phyloP scores from a whole-genome alignment of 2,329 filamentous ascomycete species.

The Alternaria sp. region DNA sequence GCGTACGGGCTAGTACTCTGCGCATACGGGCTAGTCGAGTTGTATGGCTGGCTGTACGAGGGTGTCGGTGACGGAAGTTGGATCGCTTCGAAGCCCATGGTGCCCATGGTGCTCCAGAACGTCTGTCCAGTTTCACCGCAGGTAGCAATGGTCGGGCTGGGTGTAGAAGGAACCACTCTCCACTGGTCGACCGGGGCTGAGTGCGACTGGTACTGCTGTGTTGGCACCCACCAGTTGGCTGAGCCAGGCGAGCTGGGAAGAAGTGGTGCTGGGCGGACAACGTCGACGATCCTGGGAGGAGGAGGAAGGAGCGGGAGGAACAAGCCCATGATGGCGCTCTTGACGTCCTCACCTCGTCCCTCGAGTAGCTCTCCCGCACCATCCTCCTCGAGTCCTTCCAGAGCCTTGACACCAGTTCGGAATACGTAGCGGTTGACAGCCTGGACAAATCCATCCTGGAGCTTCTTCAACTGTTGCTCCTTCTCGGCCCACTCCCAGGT shows the following conservation, averaged over 20 bases:
- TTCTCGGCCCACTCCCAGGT: constrained; percentile 97
- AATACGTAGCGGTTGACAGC: constrained; percentile 98
- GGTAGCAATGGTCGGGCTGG: constrained; percentile 73
- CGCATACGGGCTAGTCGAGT: constrained; percentile 52
- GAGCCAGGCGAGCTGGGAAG: constrained; percentile 81
- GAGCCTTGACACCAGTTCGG: constrained; percentile 83
- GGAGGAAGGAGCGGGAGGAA: constrained; percentile 87
- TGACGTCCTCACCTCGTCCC: constrained; percentile 92
- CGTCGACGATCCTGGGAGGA: constrained; percentile 86
- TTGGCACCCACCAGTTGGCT: constrained; percentile 82
- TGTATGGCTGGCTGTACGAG: constrained; percentile 75
- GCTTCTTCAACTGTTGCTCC: constrained; percentile 93
- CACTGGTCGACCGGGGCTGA: constrained; percentile 82
- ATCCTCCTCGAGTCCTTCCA: constrained; percentile 96
- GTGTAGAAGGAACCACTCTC: constrained; percentile 90
- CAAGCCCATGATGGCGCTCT: constrained; percentile 81
- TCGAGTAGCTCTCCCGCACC: constrained; percentile 91
- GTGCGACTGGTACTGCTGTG: constrained; percentile 64
- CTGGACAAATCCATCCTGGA: constrained; percentile 96
- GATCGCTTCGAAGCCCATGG: constrained; percentile 70
- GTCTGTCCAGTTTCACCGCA: constrained; percentile 75
- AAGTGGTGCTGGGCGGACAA: constrained; percentile 84
- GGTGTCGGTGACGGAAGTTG: constrained; percentile 79
- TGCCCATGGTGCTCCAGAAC: constrained; percentile 77
- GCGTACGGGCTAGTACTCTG: constrained; percentile 52